These are phyloP conservation scores for Phytophthora idaei DNA, from an alignment of 352 stramenopile genomes.

Conservation along the genomic window DNA sequence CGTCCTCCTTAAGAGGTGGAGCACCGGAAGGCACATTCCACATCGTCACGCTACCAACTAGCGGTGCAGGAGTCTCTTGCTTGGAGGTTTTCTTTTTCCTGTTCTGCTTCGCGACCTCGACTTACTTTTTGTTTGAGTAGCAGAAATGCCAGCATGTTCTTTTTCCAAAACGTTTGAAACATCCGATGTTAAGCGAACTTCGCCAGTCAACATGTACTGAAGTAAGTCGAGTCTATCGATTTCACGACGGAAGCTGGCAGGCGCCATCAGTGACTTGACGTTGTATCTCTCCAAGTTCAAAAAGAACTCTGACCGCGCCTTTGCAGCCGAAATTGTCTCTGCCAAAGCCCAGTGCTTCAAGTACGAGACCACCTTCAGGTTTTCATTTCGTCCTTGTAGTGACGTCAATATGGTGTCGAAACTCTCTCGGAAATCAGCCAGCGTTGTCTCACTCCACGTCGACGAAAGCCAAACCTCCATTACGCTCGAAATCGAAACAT, in stretches of 20 bases:
- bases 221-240: constrained; percentile 25
- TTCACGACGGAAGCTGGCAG: constrained; percentile 21
- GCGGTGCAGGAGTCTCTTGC: background rate
- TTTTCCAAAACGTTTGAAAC: constrained; percentile 6
- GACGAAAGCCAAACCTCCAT: constrained; percentile 2
- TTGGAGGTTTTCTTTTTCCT: constrained; percentile 5
- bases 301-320: constrained; percentile 24
- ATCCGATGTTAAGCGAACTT: constrained; percentile 12
- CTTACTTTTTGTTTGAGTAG: background rate
- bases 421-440: constrained; percentile 2
- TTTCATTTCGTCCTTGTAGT: constrained; percentile 11
- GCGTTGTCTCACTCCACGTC: background rate
- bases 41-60: constrained; percentile 3
- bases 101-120: constrained; percentile 10
- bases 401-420: constrained; percentile 13
- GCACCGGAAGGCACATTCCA: constrained; percentile 2
- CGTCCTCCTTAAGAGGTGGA: background rate
- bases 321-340: constrained; percentile 20
- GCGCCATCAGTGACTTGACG: background rate
- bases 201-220: constrained; percentile 34
- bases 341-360: constrained; percentile 26
- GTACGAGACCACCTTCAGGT: constrained; percentile 27
- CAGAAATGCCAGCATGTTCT: background rate
- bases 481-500: background rate
- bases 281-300: constrained; percentile 22